Conservation (phyloP, 2,329 filamentous ascomycete species). For the Neofusicoccum umdonicola region DNA sequence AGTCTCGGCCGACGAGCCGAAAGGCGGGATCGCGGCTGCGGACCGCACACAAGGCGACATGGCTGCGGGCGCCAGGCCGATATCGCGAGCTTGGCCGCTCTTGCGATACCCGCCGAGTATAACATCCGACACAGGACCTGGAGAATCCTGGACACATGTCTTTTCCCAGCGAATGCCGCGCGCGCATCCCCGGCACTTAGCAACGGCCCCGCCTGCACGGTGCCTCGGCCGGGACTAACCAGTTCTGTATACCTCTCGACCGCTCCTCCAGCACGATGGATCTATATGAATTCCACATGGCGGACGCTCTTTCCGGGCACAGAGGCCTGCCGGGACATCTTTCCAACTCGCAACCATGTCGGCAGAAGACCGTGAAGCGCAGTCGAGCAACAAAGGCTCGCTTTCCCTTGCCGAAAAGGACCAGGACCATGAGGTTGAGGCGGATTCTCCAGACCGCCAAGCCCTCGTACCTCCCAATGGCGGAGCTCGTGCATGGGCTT, state of each 20-base stretch:
- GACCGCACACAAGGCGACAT: not conserved
- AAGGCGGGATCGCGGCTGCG: not conserved
- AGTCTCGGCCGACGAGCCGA: conserved; percentile 3
- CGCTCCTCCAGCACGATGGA: not conserved
- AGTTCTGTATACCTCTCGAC: not conserved
- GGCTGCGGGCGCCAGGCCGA: not conserved
- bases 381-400: not conserved
- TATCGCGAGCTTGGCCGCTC: not conserved
- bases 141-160: not conserved
- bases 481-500: conserved; percentile 12
- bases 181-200: not conserved
- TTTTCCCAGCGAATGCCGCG: not conserved
- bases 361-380: not conserved
- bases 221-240: not conserved
- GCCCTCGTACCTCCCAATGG: conserved; percentile 14
- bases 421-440: not conserved
- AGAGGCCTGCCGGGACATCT: not conserved
- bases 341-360: not conserved
- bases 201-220: not conserved
- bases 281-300: not conserved
- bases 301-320: not conserved
- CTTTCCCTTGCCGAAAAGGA: not conserved
- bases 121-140: not conserved
- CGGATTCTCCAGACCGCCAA: not conserved
- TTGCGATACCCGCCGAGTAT: not conserved